Evolutionary conservation across 805 yeast genomes (phyloP).

Genomic region (Metschnikowia sp.): DNA sequence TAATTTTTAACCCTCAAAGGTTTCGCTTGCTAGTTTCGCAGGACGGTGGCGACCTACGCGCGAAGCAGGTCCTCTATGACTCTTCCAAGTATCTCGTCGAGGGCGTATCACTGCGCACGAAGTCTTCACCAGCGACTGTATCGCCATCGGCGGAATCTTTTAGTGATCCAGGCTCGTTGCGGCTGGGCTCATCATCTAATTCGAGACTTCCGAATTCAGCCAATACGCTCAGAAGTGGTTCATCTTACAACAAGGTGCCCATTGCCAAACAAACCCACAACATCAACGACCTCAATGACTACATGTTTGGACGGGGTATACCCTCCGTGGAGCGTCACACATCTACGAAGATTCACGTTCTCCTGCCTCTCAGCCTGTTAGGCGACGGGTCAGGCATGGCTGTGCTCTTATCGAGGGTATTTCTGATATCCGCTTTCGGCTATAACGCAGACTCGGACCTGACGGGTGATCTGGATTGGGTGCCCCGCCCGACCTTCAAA

Average conservation of each 20-base stretch:
- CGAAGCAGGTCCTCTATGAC: constrained; percentile 50
- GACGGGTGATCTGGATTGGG: constrained; percentile 31
- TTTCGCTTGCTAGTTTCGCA: constrained; percentile 48
- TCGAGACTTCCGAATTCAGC: not conserved
- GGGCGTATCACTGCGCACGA: not conserved
- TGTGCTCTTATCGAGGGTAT: constrained; percentile 44
- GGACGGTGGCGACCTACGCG: constrained; percentile 47
- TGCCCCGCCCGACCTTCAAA: constrained; percentile 40
- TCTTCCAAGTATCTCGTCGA: constrained; percentile 26
- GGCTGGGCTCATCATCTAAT: not conserved
- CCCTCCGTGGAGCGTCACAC: constrained; percentile 45
- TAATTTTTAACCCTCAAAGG: constrained; percentile 24
- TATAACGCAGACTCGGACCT: not conserved
- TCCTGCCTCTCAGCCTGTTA: constrained; percentile 41
- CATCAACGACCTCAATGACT: constrained; percentile 44
- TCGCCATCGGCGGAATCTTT: not conserved
- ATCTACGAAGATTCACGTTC: constrained; percentile 45
- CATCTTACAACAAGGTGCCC: not conserved
- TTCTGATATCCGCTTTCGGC: constrained; percentile 33
- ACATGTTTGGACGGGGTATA: constrained; percentile 57
- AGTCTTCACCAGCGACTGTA: not conserved
- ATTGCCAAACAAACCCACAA: constrained; percentile 35
- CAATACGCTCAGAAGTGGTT: not conserved
- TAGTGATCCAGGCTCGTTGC: not conserved
- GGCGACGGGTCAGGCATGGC: constrained; percentile 27